Evolutionary conservation across 768 basidiomycete genomes (phyloP).

Genomic region (Leccinellum luteum): DNA sequence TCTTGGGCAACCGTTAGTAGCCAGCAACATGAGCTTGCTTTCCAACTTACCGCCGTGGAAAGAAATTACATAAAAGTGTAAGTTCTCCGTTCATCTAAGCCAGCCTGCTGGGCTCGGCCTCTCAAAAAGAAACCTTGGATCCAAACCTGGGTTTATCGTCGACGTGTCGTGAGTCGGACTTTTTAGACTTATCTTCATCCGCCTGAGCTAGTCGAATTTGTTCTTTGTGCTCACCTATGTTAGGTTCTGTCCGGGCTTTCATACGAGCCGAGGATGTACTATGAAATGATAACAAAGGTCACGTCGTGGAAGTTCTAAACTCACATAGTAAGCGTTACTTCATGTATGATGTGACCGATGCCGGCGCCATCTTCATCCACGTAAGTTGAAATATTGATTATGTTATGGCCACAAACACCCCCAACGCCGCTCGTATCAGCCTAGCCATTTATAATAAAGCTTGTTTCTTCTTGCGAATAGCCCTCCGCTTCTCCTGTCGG

Average conservation of each 20-base stretch:
- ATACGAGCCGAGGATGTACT: neutral
- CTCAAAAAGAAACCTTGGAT: too few species aligned
- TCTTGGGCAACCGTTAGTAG: too few species aligned
- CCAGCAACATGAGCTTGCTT: too few species aligned
- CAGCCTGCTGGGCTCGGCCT: too few species aligned
- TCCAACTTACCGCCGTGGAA: too few species aligned
- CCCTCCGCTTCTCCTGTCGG: neutral
- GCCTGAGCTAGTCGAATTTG: too few species aligned
- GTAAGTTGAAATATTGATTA: neutral
- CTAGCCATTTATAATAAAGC: neutral
- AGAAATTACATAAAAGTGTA: too few species aligned
- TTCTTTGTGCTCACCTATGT: neutral
- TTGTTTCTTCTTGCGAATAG: neutral
- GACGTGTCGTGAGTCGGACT: neutral
- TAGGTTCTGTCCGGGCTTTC: neutral
- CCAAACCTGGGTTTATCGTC: too few species aligned
- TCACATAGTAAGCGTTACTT: neutral
- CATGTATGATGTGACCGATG: too few species aligned
- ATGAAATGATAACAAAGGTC: neutral
- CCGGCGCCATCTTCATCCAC: too few species aligned
- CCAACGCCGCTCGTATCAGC: neutral
- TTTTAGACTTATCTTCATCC: neutral
- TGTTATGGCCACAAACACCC: neutral
- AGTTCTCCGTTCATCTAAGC: too few species aligned
- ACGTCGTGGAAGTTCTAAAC: neutral